Conservation (phyloP, 805 yeast genomes). For the Candida chilensis region DNA sequence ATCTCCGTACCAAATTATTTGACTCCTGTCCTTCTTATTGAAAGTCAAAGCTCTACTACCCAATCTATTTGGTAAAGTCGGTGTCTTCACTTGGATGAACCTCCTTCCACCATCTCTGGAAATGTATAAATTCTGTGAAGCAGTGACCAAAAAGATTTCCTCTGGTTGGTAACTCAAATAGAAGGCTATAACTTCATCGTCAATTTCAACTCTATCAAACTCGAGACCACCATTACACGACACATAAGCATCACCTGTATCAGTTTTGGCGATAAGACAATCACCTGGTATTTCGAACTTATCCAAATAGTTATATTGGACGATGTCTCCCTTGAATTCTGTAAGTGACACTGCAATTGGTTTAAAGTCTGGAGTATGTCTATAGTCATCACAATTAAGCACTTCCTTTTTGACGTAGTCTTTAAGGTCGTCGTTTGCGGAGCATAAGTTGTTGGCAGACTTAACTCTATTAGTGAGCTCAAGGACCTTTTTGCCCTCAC, state of each 20-base stretch:
- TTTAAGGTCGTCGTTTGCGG: no score
- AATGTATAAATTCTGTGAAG: conserved; percentile 36
- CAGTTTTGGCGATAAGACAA: conserved; percentile 48
- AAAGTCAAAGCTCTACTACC: conserved; percentile 42
- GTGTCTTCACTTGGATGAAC: conserved; percentile 39
- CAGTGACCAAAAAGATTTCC: conserved; percentile 44
- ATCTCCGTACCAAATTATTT: conserved; percentile 65
- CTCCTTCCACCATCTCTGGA: conserved; percentile 63
- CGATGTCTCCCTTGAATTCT: conserved; percentile 42
- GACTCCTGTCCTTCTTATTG: conserved; percentile 43
- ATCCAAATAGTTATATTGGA: conserved; percentile 53
- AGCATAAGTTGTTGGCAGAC: no score
- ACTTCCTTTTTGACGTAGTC: conserved; percentile 14
- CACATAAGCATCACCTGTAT: conserved; percentile 40
- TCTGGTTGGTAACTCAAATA: conserved; percentile 52
- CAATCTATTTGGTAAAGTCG: conserved; percentile 33
- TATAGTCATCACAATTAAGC: conserved; percentile 24
- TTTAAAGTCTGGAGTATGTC: conserved; percentile 5
- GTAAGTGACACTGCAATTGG: conserved; percentile 26
- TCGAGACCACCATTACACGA: conserved; percentile 63
- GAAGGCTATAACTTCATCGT: conserved; percentile 40
- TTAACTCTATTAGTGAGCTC: no score
- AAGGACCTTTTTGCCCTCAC: no score
- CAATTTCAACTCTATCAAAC: conserved; percentile 30
- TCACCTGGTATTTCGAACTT: conserved; percentile 29